Percentiles rank a stretch among this genome's conserved stretches.
Conservation (phyloP, 495 filamentous ascomycete genomes). For the Aspergillus heteromorphus region DNA sequence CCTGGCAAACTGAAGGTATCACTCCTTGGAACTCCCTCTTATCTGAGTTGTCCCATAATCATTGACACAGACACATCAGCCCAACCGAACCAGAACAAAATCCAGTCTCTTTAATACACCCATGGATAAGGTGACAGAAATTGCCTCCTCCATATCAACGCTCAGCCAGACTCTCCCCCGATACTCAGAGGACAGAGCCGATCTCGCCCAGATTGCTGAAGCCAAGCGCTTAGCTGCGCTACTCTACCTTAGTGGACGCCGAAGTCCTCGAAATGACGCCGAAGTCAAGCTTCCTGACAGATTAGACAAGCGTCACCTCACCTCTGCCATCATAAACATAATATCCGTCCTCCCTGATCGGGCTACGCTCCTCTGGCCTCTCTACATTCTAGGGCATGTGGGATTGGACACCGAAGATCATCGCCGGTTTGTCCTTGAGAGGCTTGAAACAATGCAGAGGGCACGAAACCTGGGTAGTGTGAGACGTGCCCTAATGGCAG, state of each 20-base stretch:
- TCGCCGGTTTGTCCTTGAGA: conserved; percentile 15
- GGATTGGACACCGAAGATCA: conserved; percentile 14
- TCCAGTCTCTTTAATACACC: neutral
- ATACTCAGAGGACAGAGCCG: conserved; percentile 3
- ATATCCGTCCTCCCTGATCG: conserved; percentile 9
- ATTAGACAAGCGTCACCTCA: conserved; percentile 3
- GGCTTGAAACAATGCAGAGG: conserved; percentile 7
- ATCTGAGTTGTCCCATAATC: no score
- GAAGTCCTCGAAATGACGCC: neutral
- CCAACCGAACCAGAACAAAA: neutral
- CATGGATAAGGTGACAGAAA: neutral
- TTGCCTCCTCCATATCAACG: neutral
- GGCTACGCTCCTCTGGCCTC: conserved; percentile 15
- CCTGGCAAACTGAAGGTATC: neutral
- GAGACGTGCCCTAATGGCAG: conserved; percentile 6
- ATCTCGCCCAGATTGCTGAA: conserved; percentile 12
- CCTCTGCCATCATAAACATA: conserved; percentile 7
- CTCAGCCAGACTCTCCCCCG: conserved; percentile 10
- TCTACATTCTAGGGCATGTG: conserved; percentile 12
- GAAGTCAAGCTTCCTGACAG: neutral
- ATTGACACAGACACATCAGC: neutral
- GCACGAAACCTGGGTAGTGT: conserved; percentile 17
- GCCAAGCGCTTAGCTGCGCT: conserved; percentile 15
- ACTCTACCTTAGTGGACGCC: conserved; percentile 12
- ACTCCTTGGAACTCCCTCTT: neutral